Evolutionary conservation across 768 basidiomycete genomes (phyloP).

Genomic region (Ramaria rubella): DNA sequence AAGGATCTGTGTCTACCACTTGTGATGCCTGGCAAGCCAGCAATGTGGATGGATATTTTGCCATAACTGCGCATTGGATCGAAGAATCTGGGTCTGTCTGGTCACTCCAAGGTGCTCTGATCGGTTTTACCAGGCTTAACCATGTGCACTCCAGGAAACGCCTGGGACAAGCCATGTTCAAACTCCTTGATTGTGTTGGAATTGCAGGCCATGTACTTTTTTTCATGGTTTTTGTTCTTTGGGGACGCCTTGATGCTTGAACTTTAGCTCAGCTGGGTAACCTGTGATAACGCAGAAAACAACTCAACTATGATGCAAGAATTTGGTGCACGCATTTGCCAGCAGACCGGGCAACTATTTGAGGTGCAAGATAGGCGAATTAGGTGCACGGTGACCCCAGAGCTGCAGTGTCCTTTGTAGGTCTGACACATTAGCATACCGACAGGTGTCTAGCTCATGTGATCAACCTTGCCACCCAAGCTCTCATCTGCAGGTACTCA

Average conservation of each 20-base stretch:
- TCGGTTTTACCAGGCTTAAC: constrained; percentile 32
- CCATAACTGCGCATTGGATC: constrained; percentile 35
- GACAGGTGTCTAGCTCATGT: constrained; percentile 31
- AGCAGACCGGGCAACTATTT: constrained; percentile 4
- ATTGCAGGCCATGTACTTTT: constrained; percentile 26
- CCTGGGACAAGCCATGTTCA: constrained; percentile 34
- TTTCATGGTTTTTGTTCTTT: constrained; percentile 3
- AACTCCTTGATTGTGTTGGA: constrained; percentile 23
- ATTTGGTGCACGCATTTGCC: constrained; percentile 15
- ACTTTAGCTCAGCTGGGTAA: constrained; percentile 29
- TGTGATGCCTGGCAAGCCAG: constrained; percentile 37
- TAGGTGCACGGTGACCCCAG: no score
- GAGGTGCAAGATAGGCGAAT: constrained; percentile 11
- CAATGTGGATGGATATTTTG: constrained; percentile 34
- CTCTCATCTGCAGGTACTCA: constrained; percentile 19
- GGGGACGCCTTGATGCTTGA: neutral
- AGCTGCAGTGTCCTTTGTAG: no score
- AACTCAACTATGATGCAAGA: constrained; percentile 30
- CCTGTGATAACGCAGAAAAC: constrained; percentile 33
- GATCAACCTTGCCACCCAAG: constrained; percentile 30
- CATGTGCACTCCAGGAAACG: constrained; percentile 30
- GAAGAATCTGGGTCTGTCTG: constrained; percentile 19
- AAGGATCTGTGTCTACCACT: constrained; percentile 26
- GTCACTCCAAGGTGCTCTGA: constrained; percentile 21
- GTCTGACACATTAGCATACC: no score